A percentile compares a stretch with the other conserved stretches of the same genome.
Conservation (phyloP, 2,329 filamentous ascomycete species). For the Coleophoma cylindrospora region DNA sequence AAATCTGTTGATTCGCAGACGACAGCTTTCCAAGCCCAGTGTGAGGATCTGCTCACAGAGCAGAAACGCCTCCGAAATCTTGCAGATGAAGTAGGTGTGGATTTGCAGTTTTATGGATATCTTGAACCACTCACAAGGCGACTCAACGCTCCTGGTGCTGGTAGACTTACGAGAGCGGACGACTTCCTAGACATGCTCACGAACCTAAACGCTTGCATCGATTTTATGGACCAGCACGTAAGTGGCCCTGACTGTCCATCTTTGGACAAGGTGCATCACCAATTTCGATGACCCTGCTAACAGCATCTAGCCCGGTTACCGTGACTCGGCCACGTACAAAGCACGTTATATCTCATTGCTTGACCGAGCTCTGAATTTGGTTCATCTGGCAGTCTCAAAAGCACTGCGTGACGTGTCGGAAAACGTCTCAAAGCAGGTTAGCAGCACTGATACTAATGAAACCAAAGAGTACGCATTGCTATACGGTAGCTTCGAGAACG, state of each 20-base stretch:
- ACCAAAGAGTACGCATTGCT: constrained; percentile 66
- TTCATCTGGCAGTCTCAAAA: constrained; percentile 29
- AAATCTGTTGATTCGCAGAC: constrained; percentile 84
- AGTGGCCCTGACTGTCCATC: constrained; percentile 23
- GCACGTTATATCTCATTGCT: constrained; percentile 83
- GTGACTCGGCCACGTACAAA: constrained; percentile 81
- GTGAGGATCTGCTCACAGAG: constrained; percentile 79
- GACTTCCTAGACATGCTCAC: constrained; percentile 85
- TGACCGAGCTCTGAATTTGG: constrained; percentile 56
- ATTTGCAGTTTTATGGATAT: constrained; percentile 92
- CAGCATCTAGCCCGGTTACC: constrained; percentile 62
- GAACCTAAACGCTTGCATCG: constrained; percentile 84
- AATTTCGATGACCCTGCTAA: constrained; percentile 3
- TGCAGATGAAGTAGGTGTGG: constrained; percentile 79
- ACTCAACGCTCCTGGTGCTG: constrained; percentile 86
- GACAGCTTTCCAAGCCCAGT: constrained; percentile 87
- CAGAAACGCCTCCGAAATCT: constrained; percentile 75
- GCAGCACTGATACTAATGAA: constrained; percentile 37
- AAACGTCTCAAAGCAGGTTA: background rate
- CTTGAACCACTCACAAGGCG: constrained; percentile 85
- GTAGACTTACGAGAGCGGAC: constrained; percentile 76
- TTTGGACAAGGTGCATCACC: too few species aligned
- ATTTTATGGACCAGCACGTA: constrained; percentile 86
- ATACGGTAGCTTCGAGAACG: constrained; percentile 59
- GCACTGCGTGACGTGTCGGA: constrained; percentile 1